Evolutionary conservation across 164 flowering plant genomes (phyloP), one percentile per base, ranked within the genome.

Genomic region (Vitis amurensis): DNA sequence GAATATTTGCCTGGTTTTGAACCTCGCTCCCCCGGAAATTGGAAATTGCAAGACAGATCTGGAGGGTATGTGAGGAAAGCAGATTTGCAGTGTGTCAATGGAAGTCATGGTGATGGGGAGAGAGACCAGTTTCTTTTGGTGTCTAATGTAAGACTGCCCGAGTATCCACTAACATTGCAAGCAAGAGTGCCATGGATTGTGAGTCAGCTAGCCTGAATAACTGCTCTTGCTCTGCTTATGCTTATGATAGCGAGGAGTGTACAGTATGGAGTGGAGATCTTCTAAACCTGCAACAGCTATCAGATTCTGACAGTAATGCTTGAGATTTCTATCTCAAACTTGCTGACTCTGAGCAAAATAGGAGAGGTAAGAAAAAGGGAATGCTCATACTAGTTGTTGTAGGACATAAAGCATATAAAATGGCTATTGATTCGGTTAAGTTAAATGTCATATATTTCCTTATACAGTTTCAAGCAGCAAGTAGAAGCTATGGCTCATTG

Each of bases 1-100:
- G 56, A 44, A 17, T 79, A 79, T 48, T 63, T 76, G 68, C n/a
- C 44, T 3, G 79, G 82, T 44, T 79, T 76, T 59, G 68, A 55
- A 30, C 76, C 79, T 1, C 11, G 7, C 11, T 73, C 58, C 55
- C 17, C 50, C 14, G 6, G 29, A 16, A 73, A 76, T 9, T 17
- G 13, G 31, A 47, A 53, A 31, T 69, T 2, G 65, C 65, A 9
- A 50, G n/a, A 12, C 17, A 31, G 12, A 4, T 4, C 0, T 31
- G 44, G 44, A 31, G 44, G 44, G 44, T 31, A 2, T 31, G 7
- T 6, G 6, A 31, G 44, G 44, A 4, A 31, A 31, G 44, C 44
- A 31, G 44, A 31, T 31, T 31, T 31, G 44, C 8, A 31, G 44
- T 31, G 44, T 31, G 44, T 4, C 44, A 31, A 31, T 4, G 7